Evolutionary conservation across 2,329 filamentous ascomycete species (phyloP).

Genomic region (Blastomyces silverae): DNA sequence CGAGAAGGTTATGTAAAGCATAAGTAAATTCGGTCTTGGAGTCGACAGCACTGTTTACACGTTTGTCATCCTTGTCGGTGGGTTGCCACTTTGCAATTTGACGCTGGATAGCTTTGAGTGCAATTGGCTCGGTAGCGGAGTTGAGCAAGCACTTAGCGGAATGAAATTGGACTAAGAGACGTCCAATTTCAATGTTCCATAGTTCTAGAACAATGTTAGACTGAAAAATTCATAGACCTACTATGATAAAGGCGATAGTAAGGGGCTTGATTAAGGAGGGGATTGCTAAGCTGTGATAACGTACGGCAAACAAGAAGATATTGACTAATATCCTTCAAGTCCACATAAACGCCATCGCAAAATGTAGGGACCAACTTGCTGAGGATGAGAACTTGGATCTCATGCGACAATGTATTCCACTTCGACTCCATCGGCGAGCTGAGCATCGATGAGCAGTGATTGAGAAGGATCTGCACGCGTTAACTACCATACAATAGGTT

Average conservation of each 20-base stretch:
- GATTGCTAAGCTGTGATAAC: neutral
- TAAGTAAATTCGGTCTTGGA: neutral
- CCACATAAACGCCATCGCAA: neutral
- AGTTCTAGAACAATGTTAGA: neutral
- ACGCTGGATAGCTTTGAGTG: neutral
- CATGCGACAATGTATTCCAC: neutral
- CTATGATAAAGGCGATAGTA: no score
- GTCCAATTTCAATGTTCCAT: neutral
- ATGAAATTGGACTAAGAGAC: neutral
- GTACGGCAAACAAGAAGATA: neutral
- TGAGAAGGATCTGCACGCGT: neutral
- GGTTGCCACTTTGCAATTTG: neutral
- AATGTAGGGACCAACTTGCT: neutral
- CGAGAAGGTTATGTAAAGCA: neutral
- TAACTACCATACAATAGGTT: neutral
- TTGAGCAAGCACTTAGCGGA: neutral
- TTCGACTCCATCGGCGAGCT: neutral
- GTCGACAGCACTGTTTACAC: neutral
- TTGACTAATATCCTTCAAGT: neutral
- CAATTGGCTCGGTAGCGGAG: neutral
- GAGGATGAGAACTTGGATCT: neutral
- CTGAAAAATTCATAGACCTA: neutral
- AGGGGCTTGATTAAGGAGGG: neutral
- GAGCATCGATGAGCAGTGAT: neutral
- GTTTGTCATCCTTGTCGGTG: neutral